Conservation (phyloP, 257 asterid genomes). For the Cruciata laevipes region DNA sequence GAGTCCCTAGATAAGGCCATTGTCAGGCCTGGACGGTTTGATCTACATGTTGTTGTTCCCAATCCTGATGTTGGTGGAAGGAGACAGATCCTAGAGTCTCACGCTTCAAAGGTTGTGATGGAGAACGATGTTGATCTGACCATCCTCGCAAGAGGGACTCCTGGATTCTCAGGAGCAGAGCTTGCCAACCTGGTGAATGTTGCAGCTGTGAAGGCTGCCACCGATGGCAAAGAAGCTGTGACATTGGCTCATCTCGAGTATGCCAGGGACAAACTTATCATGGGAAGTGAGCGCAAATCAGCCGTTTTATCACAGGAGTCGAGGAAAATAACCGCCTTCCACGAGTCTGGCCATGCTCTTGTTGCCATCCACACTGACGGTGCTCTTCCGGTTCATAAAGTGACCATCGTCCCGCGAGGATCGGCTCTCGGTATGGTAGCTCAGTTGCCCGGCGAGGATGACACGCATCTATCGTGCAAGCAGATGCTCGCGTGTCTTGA, state of each 20-base stretch:
- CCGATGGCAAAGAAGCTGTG: slow-evolving; percentile 79
- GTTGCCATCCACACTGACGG: slow-evolving; percentile 84
- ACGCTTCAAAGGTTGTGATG: slow-evolving; percentile 81
- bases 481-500: slow-evolving; percentile 88
- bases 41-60: slow-evolving; percentile 86
- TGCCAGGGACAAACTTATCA: slow-evolving; percentile 86
- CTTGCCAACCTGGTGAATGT: slow-evolving; percentile 82
- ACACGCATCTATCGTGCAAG: slow-evolving; percentile 62
- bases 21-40: slow-evolving; percentile 92
- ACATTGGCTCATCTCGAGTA: slow-evolving; percentile 70
- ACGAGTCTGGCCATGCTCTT: slow-evolving; percentile 94
- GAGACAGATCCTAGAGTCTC: too few species aligned
- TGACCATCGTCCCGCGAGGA: too few species aligned
- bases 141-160: slow-evolving; percentile 82
- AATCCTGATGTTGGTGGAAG: slow-evolving; percentile 99
- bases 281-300: slow-evolving; percentile 92
- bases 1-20: slow-evolving; percentile 91
- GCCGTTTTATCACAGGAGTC: slow-evolving; percentile 77
- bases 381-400: too few species aligned
- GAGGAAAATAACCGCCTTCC: slow-evolving; percentile 74
- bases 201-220: slow-evolving; percentile 84
- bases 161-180: slow-evolving; percentile 92
- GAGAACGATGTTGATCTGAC: slow-evolving; percentile 75
- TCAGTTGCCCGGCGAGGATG: slow-evolving; percentile 71
- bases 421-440: slow-evolving; percentile 95